Conservation (phyloP, 208 protist genomes). For the Trypanosoma vivax region DNA sequence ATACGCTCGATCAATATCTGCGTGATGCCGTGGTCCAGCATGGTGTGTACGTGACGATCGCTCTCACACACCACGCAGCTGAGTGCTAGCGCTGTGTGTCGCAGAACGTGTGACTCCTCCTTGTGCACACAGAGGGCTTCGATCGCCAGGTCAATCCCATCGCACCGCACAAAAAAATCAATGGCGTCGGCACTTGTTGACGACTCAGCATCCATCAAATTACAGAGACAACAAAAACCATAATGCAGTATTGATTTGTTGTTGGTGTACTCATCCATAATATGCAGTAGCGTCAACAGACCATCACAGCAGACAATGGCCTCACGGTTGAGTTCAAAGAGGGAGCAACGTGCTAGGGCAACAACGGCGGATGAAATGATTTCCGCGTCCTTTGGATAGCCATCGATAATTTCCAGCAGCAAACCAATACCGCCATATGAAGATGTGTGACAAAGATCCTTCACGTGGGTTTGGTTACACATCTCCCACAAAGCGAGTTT, state of each 20-base stretch:
- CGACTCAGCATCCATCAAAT: constrained; percentile 28
- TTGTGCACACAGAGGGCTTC: constrained; percentile 44
- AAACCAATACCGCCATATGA: constrained; percentile 52
- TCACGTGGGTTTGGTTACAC: constrained; percentile 16
- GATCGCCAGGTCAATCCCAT: constrained; percentile 49
- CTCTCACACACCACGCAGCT: constrained; percentile 30
- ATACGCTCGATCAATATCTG: constrained; percentile 32
- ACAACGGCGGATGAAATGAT: constrained; percentile 56
- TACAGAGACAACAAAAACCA: constrained; percentile 55
- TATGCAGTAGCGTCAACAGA: constrained; percentile 64
- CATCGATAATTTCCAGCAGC: constrained; percentile 76
- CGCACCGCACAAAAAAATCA: constrained; percentile 30
- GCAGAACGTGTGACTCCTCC: constrained; percentile 12
- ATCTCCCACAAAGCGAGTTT: constrained; percentile 47
- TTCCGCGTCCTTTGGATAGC: constrained; percentile 59
- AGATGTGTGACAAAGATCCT: constrained; percentile 23
- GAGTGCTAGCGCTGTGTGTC: constrained; percentile 11
- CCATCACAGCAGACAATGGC: constrained; percentile 67
- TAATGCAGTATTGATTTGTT: constrained; percentile 54
- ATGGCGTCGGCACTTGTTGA: constrained; percentile 20
- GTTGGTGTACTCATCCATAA: constrained; percentile 77
- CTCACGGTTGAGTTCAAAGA: constrained; percentile 47
- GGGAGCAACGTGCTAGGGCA: constrained; percentile 53
- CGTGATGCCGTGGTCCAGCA: constrained; percentile 38
- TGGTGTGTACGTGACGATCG: constrained; percentile 21